These are phyloP conservation scores for Stachybotrys chartarum DNA, from an alignment of 2,329 filamentous ascomycete species.

Conservation along the genomic window DNA sequence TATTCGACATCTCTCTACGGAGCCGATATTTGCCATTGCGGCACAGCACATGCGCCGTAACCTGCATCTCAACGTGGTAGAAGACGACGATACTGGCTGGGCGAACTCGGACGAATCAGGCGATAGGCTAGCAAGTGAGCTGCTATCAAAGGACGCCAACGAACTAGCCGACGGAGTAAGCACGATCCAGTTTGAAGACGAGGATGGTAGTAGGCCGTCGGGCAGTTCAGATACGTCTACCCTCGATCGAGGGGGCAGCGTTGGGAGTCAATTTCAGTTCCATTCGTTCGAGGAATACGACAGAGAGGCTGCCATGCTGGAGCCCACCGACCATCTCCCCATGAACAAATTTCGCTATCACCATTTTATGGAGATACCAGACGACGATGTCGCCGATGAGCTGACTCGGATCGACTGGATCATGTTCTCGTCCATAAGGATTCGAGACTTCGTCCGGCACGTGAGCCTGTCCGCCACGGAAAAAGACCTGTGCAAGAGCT, in stretches of 20 bases:
- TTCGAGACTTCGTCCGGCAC: constrained; percentile 87
- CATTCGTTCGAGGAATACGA: constrained; percentile 74
- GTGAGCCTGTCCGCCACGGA: constrained; percentile 68
- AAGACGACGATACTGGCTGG: constrained; percentile 92
- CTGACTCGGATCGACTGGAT: constrained; percentile 96
- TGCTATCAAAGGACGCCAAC: constrained; percentile 31
- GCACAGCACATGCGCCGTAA: constrained; percentile 79
- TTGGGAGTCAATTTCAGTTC: constrained; percentile 45
- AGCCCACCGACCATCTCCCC: constrained; percentile 60
- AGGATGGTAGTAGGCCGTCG: constrained; percentile 34
- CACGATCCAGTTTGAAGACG: constrained; percentile 41
- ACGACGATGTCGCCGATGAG: constrained; percentile 82
- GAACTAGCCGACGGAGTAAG: constrained; percentile 34
- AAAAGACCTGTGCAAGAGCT: constrained; percentile 66
- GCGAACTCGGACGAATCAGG: constrained; percentile 64
- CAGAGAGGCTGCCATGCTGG: constrained; percentile 64
- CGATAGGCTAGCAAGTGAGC: constrained; percentile 25
- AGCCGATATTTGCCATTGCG: constrained; percentile 76
- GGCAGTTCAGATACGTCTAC: constrained; percentile 37
- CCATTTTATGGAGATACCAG: constrained; percentile 77
- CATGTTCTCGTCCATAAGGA: constrained; percentile 92
- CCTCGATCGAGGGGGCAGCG: constrained; percentile 28
- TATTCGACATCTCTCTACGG: constrained; percentile 63
- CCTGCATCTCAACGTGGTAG: constrained; percentile 62
- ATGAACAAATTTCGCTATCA: constrained; percentile 85